These are phyloP conservation scores for Aspergillus kassunensis DNA, from an alignment of 495 filamentous ascomycete species.

Conservation along the genomic window DNA sequence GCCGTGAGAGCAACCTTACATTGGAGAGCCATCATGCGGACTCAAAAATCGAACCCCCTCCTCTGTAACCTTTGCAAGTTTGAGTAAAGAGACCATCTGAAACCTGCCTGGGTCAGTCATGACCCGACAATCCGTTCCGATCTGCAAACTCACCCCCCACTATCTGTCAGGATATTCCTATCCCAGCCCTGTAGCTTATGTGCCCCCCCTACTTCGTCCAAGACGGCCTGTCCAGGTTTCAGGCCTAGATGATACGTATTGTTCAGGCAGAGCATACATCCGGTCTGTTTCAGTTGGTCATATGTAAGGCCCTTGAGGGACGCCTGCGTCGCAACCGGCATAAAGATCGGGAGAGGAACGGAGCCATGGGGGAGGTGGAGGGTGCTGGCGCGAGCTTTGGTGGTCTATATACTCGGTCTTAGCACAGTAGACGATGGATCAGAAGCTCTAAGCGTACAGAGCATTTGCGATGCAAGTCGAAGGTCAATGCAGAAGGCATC, in stretches of 20 bases:
- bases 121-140: background rate
- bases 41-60: constrained; percentile 92
- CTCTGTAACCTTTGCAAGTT: constrained; percentile 90
- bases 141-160: constrained; percentile 71
- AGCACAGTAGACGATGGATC: background rate
- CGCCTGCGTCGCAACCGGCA: constrained; percentile 98
- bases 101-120: constrained; percentile 54
- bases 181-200: constrained; percentile 94
- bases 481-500: constrained; percentile 74
- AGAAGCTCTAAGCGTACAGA: constrained; percentile 55
- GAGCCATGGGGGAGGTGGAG: constrained; percentile 88
- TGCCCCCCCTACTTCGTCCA: constrained; percentile 84
- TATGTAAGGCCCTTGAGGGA: constrained; percentile 93
- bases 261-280: constrained; percentile 89
- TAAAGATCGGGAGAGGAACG: constrained; percentile 88
- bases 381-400: constrained; percentile 88
- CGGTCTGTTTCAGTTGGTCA: constrained; percentile 81
- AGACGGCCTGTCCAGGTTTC: constrained; percentile 84
- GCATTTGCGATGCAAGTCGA: constrained; percentile 77
- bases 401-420: constrained; percentile 57
- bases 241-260: constrained; percentile 97
- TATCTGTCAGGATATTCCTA: constrained; percentile 93
- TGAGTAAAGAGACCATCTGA: constrained; percentile 97
- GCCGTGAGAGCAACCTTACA: constrained; percentile 45
- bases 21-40: constrained; percentile 92